These are phyloP conservation scores for Monascus purpureus DNA, from an alignment of 495 filamentous ascomycete genomes.

Conservation along the genomic window DNA sequence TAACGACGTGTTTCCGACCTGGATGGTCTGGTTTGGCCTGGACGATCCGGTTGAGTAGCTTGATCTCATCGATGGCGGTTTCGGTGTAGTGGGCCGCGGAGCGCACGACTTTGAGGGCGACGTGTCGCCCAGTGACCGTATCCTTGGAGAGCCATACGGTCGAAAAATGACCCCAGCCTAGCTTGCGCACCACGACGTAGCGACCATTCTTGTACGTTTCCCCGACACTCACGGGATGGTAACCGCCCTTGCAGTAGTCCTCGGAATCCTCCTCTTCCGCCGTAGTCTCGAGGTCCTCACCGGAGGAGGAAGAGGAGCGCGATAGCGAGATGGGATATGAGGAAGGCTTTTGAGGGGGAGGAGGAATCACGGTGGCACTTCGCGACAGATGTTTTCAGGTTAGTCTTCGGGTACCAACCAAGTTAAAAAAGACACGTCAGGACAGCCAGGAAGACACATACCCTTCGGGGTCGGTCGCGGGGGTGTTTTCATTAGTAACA, in stretches of 20 bases:
- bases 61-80: conserved; percentile 98
- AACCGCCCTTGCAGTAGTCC: conserved; percentile 98
- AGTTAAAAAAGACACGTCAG: conserved; percentile 10
- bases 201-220: conserved; percentile 96
- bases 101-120: conserved; percentile 93
- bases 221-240: conserved; percentile 85
- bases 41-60: conserved; percentile 90
- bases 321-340: conserved; percentile 41
- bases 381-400: no score
- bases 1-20: conserved; percentile 87
- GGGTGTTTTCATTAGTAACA: conserved; percentile 61
- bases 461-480: conserved; percentile 33
- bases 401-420: no score
- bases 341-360: conserved; percentile 25
- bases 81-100: conserved; percentile 98
- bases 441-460: conserved; percentile 17
- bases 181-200: conserved; percentile 91
- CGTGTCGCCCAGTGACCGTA: conserved; percentile 82
- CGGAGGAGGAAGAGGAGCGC: conserved; percentile 65
- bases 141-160: conserved; percentile 96
- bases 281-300: conserved; percentile 79
- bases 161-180: conserved; percentile 98
- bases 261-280: conserved; percentile 98
- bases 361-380: conserved; percentile 7
- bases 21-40: conserved; percentile 88